Conservation (phyloP, 768 basidiomycete species). For the Suillus spraguei region DNA sequence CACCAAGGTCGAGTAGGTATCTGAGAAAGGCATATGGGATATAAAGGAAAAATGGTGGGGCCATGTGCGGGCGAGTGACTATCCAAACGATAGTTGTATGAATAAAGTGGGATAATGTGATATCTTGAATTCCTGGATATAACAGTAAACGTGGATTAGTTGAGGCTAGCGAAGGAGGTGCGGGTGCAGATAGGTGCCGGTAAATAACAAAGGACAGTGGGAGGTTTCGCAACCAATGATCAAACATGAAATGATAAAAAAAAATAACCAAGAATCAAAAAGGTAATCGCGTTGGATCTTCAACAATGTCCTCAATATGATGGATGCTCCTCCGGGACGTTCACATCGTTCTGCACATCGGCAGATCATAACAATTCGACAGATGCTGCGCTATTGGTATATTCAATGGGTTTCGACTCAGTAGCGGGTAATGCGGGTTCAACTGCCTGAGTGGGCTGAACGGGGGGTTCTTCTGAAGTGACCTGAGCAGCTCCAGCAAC, state of each 20-base stretch:
- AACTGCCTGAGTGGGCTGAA: not conserved
- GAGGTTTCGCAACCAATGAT: slow-evolving; percentile 9
- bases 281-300: slow-evolving; percentile 1
- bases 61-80: not conserved
- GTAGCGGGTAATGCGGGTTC: not conserved
- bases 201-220: slow-evolving; percentile 13
- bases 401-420: slow-evolving; percentile 4
- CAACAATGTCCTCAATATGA: slow-evolving; percentile 2
- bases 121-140: slow-evolving; percentile 22
- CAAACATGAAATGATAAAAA: slow-evolving; percentile 5
- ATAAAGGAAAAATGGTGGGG: not conserved
- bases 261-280: not conserved
- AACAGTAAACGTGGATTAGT: slow-evolving; percentile 17
- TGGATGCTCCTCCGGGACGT: slow-evolving; percentile 1
- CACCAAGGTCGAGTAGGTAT: slow-evolving; percentile 31
- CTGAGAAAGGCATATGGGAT: not conserved
- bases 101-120: slow-evolving; percentile 11
- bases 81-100: slow-evolving; percentile 15
- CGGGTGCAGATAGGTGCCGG: slow-evolving; percentile 9
- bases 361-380: not conserved
- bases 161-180: slow-evolving; percentile 15
- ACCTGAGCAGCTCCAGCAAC: slow-evolving; percentile 1
- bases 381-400: not conserved
- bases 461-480: not conserved
- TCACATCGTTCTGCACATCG: not conserved